phyloP scores from a whole-genome alignment of 257 asterid genomes.

The Mentha longifolia region DNA sequence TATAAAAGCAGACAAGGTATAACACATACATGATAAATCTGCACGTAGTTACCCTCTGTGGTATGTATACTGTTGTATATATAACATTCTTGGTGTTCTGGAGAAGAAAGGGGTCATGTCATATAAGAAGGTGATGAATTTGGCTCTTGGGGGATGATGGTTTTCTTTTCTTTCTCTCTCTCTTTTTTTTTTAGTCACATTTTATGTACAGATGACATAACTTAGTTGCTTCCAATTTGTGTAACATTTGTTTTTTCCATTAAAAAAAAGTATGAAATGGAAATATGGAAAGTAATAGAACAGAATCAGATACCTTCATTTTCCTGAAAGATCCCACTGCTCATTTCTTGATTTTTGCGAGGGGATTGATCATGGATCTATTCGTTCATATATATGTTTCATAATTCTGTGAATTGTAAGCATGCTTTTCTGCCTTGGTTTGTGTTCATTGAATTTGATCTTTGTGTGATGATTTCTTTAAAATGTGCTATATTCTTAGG shows the following conservation, averaged over 20 bases:
- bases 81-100: slow-evolving; percentile 39
- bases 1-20: slow-evolving; percentile 6
- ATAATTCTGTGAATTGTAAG: not conserved
- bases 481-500: no score
- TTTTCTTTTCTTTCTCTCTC: slow-evolving; percentile 6
- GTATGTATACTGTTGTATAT: slow-evolving; percentile 44
- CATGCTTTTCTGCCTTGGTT: not conserved
- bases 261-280: slow-evolving; percentile 23
- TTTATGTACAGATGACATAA: slow-evolving; percentile 44
- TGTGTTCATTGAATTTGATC: no score
- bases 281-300: slow-evolving; percentile 28
- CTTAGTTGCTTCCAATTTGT: slow-evolving; percentile 41
- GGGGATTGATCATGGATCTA: no score
- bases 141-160: slow-evolving; percentile 28
- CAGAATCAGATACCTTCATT: not conserved
- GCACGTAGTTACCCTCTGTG: slow-evolving; percentile 18
- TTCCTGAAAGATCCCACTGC: not conserved
- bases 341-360: not conserved
- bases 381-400: not conserved
- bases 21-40: slow-evolving; percentile 23
- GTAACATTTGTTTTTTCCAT: slow-evolving; percentile 31
- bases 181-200: no score
- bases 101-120: slow-evolving; percentile 21
- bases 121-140: slow-evolving; percentile 29
- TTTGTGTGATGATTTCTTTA: no score